phyloP scores from a whole-genome alignment of 768 basidiomycete species.

The Tricholoma furcatifolium region DNA sequence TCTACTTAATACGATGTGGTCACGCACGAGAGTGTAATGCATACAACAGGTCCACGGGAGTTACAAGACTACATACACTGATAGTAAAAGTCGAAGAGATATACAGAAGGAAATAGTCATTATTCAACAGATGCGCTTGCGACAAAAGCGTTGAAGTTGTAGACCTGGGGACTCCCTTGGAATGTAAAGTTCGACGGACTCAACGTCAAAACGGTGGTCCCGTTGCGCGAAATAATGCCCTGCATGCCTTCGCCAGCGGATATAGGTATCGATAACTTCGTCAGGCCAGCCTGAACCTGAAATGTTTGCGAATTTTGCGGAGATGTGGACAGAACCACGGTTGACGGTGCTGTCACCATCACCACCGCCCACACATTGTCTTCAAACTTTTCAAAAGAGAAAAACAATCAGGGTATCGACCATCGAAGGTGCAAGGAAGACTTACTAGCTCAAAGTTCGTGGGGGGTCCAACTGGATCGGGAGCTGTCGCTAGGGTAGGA shows the following conservation, averaged over 20 bases:
- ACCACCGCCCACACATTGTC: constrained; percentile 73
- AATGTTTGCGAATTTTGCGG: constrained; percentile 42
- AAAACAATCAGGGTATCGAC: neutral
- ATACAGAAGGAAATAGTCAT: neutral
- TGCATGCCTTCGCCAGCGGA: constrained; percentile 49
- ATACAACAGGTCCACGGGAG: neutral
- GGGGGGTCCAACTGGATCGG: constrained; percentile 56
- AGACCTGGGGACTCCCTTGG: constrained; percentile 48
- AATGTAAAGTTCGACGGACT: constrained; percentile 53
- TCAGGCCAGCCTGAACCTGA: constrained; percentile 53
- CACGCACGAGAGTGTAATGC: neutral
- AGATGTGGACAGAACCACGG: constrained; percentile 54
- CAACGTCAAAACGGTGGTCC: constrained; percentile 45
- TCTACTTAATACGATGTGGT: neutral
- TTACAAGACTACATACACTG: neutral
- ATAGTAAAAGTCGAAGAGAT: neutral
- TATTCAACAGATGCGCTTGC: constrained; percentile 31
- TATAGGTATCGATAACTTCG: constrained; percentile 61
- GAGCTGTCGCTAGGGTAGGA: constrained; percentile 49
- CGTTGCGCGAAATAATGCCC: constrained; percentile 47
- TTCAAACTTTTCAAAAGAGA: constrained; percentile 37
- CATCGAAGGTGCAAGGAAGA: constrained; percentile 19
- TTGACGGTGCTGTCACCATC: constrained; percentile 53
- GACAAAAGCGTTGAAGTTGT: constrained; percentile 78
- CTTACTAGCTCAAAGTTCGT: constrained; percentile 56